Conservation (phyloP, 2,329 filamentous ascomycete genomes). For the Arthrobotrys iridis region DNA sequence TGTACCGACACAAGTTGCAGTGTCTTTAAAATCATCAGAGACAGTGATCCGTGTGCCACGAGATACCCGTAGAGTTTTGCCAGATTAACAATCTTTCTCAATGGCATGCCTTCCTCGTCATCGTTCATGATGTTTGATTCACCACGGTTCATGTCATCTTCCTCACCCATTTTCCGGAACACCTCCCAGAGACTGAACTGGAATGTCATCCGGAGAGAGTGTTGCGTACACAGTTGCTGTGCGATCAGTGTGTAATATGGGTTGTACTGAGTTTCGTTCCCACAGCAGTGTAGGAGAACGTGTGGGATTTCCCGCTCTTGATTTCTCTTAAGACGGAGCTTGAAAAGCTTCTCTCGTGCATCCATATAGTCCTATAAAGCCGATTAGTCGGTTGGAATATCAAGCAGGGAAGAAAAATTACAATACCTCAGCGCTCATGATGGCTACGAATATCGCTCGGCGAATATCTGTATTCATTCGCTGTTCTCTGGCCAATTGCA, state of each 20-base stretch:
- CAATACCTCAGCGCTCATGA: slow-evolving; percentile 68
- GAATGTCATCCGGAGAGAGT: slow-evolving; percentile 81
- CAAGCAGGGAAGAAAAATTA: background rate
- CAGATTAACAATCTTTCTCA: slow-evolving; percentile 72
- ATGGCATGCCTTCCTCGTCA: slow-evolving; percentile 64
- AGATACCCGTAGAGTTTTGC: slow-evolving; percentile 74
- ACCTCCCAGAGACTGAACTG: slow-evolving; percentile 87
- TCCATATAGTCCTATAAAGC: slow-evolving; percentile 80
- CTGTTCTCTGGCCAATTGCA: slow-evolving; percentile 78
- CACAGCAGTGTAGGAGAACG: slow-evolving; percentile 86
- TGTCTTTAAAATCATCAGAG: slow-evolving; percentile 68
- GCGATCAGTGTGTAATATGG: slow-evolving; percentile 92
- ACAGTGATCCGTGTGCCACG: slow-evolving; percentile 70
- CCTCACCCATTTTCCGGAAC: slow-evolving; percentile 86
- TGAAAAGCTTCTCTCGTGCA: slow-evolving; percentile 79
- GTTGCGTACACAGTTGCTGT: slow-evolving; percentile 77
- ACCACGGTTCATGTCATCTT: slow-evolving; percentile 72
- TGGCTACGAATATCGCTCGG: slow-evolving; percentile 88
- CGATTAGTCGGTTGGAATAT: slow-evolving; percentile 1
- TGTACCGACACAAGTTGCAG: slow-evolving; percentile 83
- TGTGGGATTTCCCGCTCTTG: slow-evolving; percentile 87
- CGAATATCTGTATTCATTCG: slow-evolving; percentile 88
- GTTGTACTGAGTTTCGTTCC: slow-evolving; percentile 85
- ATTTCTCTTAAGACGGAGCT: slow-evolving; percentile 83
- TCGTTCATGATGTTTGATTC: slow-evolving; percentile 69